These are phyloP conservation scores for Gleditsia sinensis DNA, from an alignment of 306 rosid species.

Conservation along the genomic window DNA sequence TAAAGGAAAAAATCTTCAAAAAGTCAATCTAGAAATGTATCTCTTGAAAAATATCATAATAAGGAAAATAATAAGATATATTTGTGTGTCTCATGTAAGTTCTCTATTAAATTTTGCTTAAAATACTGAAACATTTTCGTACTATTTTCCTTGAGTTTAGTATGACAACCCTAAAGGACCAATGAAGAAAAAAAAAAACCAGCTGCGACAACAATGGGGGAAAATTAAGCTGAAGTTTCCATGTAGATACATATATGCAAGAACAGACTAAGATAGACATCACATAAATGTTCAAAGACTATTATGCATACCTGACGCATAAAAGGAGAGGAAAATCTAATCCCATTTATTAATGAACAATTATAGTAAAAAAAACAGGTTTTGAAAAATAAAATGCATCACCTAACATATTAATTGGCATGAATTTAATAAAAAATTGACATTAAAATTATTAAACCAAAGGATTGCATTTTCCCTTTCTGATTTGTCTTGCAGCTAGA, in stretches of 20 bases:
- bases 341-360: background rate
- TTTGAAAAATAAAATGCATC: background rate
- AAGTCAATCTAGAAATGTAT: background rate
- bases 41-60: background rate
- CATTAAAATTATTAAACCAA: background rate
- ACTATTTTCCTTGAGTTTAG: background rate
- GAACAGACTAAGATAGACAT: background rate
- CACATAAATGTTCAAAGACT: background rate
- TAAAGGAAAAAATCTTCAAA: background rate
- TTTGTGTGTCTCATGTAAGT: background rate
- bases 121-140: background rate
- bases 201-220: background rate
- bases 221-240: background rate
- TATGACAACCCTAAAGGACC: background rate
- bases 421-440: background rate
- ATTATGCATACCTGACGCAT: background rate
- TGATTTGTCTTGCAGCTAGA: constrained; percentile 5
- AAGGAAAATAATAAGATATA: background rate
- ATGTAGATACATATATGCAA: background rate
- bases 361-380: background rate
- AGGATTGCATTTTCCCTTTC: constrained; percentile 8
- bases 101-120: background rate
- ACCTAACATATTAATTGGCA: background rate
- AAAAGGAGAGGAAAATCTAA: background rate
- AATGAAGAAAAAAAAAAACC: background rate